Base-by-base conservation (phyloP, 768 basidiomycete genomes). In the Russula compacta region DNA sequence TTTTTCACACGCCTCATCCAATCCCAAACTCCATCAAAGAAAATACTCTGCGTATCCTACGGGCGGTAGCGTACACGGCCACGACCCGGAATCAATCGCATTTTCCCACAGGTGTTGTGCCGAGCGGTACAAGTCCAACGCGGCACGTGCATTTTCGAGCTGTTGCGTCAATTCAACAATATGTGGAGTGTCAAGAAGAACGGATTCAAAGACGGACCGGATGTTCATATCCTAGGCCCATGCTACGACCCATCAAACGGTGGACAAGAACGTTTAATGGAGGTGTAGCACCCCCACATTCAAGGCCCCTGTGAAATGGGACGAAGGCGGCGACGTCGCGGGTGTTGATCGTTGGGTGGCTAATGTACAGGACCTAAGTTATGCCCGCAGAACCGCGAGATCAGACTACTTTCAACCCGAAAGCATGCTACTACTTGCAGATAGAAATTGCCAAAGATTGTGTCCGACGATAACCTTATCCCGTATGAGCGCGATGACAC, bases 401-500 rank as follows among this genome's bases (percentile, higher is more conserved):
- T 61, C 44, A 56, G 54, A 1, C 17, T 14, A 40, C 19, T 33
- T 21, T 29, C 56, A 53, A 33, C 35, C 32, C 33, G 53, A 35
- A 65, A 60, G 12, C 57, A 42, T 40, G 42, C 6, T 21, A 29
- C 40, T 15, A 71, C 76, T 52, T 65, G 80, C 82, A 51, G 81
- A 81, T 60, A 83, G 70, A 64, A 80, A 78, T 44, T 75, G 72
- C 81, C 81, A 83, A 19, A 83, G 68, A 36, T 74, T 71, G 66
- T 83, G 77, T n/a, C 83, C 82, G n/a, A 83, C 74, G 32, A 83
- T 68, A 17, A 83, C 76, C 65, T 80, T 82, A 60, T 74, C 72
- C 17, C 67, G 69, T 52, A 83, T 74, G 47, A 79, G 64, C n/a
- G 67, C 66, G 12, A 75, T 73, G 9, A 82, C 78, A 8, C 70